Percentiles rank a stretch among this genome's conserved stretches.
These are phyloP conservation scores for Margaritispora aquatica DNA, from an alignment of 495 filamentous ascomycete genomes.

Conservation along the genomic window DNA sequence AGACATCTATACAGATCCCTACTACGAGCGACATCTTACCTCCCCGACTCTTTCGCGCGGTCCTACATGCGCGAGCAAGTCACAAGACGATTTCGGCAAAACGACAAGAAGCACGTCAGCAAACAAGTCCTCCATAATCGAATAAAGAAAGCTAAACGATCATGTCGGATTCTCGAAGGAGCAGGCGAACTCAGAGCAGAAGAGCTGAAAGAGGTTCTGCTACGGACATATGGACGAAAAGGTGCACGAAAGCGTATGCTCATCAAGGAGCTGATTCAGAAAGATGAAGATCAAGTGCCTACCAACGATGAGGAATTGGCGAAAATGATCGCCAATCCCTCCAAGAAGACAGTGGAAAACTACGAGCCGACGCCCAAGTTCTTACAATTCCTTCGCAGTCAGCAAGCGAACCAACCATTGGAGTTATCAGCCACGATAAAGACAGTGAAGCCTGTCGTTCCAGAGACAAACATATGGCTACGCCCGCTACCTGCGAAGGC, in stretches of 20 bases:
- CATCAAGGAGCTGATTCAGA: constrained; percentile 3
- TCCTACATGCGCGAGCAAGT: constrained; percentile 52
- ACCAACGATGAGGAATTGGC: constrained; percentile 4
- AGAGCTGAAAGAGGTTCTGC: constrained; percentile 58
- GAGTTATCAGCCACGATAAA: constrained; percentile 26
- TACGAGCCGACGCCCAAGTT: constrained; percentile 14
- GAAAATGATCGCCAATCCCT: constrained; percentile 4
- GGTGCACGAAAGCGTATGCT: constrained; percentile 64
- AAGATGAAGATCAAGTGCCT: constrained; percentile 10
- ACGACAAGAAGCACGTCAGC: background rate
- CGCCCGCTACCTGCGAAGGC: constrained; percentile 46
- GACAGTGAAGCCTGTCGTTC: constrained; percentile 43
- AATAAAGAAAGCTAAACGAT: constrained; percentile 29
- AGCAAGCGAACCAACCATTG: constrained; percentile 20
- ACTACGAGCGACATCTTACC: constrained; percentile 78
- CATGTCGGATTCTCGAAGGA: constrained; percentile 37
- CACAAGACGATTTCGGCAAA: constrained; percentile 44
- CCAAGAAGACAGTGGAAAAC: background rate
- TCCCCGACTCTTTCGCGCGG: constrained; percentile 68
- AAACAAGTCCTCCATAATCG: background rate
- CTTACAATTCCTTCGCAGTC: constrained; percentile 22
- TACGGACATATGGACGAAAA: constrained; percentile 64
- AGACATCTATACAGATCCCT: constrained; percentile 67
- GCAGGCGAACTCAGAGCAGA: constrained; percentile 60
- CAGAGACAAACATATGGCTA: constrained; percentile 58